Evolutionary conservation across 2,329 filamentous ascomycete genomes (phyloP).

Genomic region (Apiospora malaysiana): DNA sequence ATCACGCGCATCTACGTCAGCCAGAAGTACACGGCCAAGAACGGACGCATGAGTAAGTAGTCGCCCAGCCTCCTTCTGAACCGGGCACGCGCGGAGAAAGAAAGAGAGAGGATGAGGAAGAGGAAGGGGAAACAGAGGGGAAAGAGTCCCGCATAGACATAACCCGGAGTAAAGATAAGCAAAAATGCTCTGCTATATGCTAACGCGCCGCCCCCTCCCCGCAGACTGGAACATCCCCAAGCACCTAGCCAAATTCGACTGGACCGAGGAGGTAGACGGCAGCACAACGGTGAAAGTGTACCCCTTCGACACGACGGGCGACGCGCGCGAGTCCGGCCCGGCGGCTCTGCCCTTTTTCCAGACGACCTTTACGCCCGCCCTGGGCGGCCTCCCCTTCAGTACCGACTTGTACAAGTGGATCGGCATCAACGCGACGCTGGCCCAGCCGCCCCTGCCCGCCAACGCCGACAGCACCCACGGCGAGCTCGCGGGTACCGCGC

Average conservation of each 20-base stretch:
- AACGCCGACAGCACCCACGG: constrained; percentile 26
- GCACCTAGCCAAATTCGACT: constrained; percentile 40
- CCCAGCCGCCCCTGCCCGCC: constrained; percentile 36
- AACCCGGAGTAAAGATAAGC: too few relatives aligned
- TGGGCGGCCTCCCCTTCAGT: constrained; percentile 30
- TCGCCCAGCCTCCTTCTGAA: background rate
- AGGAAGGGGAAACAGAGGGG: too few relatives aligned
- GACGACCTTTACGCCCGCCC: constrained; percentile 31
- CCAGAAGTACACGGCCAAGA: constrained; percentile 38
- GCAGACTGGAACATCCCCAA: constrained; percentile 43
- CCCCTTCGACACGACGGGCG: constrained; percentile 26
- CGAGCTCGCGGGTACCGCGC: constrained; percentile 33
- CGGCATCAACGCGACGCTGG: constrained; percentile 32
- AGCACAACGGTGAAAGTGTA: constrained; percentile 34
- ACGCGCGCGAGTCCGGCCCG: constrained; percentile 19
- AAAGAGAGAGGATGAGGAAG: too few relatives aligned
- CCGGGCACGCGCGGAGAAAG: too few relatives aligned
- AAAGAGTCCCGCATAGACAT: too few relatives aligned
- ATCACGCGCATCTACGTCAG: constrained; percentile 43
- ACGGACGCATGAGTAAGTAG: constrained; percentile 34
- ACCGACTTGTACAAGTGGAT: constrained; percentile 30
- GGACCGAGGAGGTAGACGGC: constrained; percentile 29
- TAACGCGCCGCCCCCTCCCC: background rate
- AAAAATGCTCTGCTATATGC: background rate
- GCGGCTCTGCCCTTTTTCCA: constrained; percentile 34